Evolutionary conservation across 2,329 filamentous ascomycete genomes (phyloP), one percentile per base, ranked within the genome.

Genomic region (Corniculantispora saksenae): DNA sequence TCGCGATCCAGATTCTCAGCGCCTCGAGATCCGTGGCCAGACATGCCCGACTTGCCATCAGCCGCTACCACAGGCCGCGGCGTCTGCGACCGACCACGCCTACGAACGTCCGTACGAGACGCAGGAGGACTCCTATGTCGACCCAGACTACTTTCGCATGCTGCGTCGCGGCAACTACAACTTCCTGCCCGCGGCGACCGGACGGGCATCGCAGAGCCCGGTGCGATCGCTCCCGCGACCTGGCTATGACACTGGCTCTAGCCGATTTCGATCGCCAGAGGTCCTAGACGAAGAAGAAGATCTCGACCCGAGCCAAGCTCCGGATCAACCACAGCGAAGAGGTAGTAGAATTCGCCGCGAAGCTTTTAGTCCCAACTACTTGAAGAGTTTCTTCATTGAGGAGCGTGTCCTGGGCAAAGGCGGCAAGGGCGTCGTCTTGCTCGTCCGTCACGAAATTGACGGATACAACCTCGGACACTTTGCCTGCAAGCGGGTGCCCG

Each of bases 141-240:
- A 94, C 72, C 94, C 94, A 2, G 88, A 93, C 60, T 99, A 99
- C 81, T 99, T 99, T 78, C 92, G 92, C 72, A 94, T 98, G 91
- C 88, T 99, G 48, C 91, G 88, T 77, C 77, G 83, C 72, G 77
- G 81, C 76, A 74, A 81, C 69, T 63, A 74, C 77, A 81, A 77
- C 76, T 57, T 53, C n/a, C 23, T 64, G n/a, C 83, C 77, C 74
- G 81, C 72, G 66, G 77, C 72, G 66, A 77, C 73, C 69, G 79
- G 77, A 71, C 81, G 74, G 69, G 74, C 77, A 19, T 81, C 84
- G 0, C 78, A 83, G 13, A 86, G 82, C 66, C 84, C 85, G 1
- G 80, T 88, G 57, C 82, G 85, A 51, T 80, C 86, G 59, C 76
- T 85, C 1, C 81, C 84, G 51, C 80, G 82, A 56, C 82, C 83